Percentiles rank a stretch among this genome's conserved stretches.
Conservation (phyloP, 345 rosid genomes). For the Toxicodendron radicans region DNA sequence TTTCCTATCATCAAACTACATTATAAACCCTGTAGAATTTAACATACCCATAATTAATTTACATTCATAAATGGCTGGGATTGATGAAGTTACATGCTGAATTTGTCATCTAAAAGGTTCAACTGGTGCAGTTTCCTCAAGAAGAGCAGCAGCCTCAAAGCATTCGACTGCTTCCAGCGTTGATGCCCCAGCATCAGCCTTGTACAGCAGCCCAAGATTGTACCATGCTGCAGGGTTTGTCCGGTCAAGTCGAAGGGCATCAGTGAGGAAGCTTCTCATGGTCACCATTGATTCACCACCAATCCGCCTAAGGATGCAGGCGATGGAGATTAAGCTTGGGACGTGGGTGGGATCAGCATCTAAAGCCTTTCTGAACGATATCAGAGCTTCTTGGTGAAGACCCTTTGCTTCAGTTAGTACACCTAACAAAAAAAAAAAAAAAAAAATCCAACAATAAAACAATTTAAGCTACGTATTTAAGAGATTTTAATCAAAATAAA, state of each 20-base stretch:
- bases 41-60: constrained; percentile 1
- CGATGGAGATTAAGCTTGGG: constrained; percentile 57
- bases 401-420: constrained; percentile 48
- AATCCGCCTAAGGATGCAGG: constrained; percentile 42
- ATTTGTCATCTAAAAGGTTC: constrained; percentile 58
- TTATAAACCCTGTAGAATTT: not conserved
- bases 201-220: constrained; percentile 59
- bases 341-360: constrained; percentile 56
- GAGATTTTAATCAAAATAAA: not conserved
- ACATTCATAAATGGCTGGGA: constrained; percentile 9
- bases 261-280: constrained; percentile 49
- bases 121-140: constrained; percentile 54
- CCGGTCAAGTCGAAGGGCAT: constrained; percentile 51
- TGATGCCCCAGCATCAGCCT: constrained; percentile 35
- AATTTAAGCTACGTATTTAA: not conserved
- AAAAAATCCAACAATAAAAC: not conserved
- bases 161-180: constrained; percentile 55
- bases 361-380: constrained; percentile 46
- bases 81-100: not conserved
- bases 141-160: constrained; percentile 57
- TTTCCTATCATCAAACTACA: not conserved
- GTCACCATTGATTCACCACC: constrained; percentile 37
- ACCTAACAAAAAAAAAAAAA: constrained; percentile 32
- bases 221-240: constrained; percentile 60
- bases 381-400: constrained; percentile 46